Evolutionary conservation across 1,284 basidiomycete species (phyloP).

Genomic region (Apiotrichum porosum): DNA sequence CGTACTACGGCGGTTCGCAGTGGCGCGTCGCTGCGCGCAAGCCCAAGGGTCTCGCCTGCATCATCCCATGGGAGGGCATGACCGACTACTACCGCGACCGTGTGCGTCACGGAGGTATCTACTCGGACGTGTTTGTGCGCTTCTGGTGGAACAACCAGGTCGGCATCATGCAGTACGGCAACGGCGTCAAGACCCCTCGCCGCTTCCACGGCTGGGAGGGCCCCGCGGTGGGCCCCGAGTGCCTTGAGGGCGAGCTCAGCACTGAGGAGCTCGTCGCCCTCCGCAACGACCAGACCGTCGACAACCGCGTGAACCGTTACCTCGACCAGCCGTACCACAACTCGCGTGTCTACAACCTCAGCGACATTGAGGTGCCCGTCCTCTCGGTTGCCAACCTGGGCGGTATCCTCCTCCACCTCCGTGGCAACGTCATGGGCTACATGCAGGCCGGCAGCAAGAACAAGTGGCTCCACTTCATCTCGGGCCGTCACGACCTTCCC

Average conservation of each 20-base stretch:
- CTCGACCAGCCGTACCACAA: slow-evolving; percentile 36
- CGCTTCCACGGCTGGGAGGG: slow-evolving; percentile 6
- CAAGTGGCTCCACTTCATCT: slow-evolving; percentile 45
- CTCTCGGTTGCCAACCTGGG: slow-evolving; percentile 44
- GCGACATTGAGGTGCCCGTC: slow-evolving; percentile 36
- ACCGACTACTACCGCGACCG: slow-evolving; percentile 43
- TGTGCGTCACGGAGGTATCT: slow-evolving; percentile 40
- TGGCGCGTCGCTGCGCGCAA: slow-evolving; percentile 43
- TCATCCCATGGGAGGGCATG: slow-evolving; percentile 45
- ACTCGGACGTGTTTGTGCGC: slow-evolving; percentile 33
- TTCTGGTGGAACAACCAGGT: slow-evolving; percentile 42
- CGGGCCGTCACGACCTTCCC: slow-evolving; percentile 42
- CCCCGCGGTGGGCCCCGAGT: slow-evolving; percentile 16
- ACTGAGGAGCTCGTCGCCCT: slow-evolving; percentile 30
- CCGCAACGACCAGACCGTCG: slow-evolving; percentile 33
- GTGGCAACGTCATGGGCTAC: slow-evolving; percentile 43
- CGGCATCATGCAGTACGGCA: slow-evolving; percentile 38
- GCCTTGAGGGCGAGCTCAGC: slow-evolving; percentile 31
- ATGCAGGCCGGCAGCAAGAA: slow-evolving; percentile 32
- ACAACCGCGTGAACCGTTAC: slow-evolving; percentile 25
- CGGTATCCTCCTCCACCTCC: slow-evolving; percentile 38
- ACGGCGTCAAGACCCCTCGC: slow-evolving; percentile 17
- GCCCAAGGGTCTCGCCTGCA: slow-evolving; percentile 43
- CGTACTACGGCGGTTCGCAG: slow-evolving; percentile 41
- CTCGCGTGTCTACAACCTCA: slow-evolving; percentile 32